Percentiles rank a stretch among this genome's conserved stretches.
Conservation (phyloP, 148 eudicot genomes). For the Vaccinium corymbosum region DNA sequence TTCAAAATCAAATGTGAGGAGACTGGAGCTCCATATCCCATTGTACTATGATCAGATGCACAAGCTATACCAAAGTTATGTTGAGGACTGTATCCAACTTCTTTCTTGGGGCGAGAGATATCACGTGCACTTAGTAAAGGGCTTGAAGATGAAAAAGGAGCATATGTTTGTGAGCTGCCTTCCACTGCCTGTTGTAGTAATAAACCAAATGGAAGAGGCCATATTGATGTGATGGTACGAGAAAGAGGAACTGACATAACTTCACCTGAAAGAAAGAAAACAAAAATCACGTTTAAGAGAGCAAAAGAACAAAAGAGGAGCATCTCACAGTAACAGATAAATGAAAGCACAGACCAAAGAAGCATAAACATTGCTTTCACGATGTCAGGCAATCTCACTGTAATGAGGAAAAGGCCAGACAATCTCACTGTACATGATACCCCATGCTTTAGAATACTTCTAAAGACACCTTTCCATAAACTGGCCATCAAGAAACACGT, state of each 20-base stretch:
- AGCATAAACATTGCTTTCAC: background rate
- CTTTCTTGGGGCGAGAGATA: slow-evolving; percentile 53
- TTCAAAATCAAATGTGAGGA: slow-evolving; percentile 82
- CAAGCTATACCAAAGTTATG: slow-evolving; percentile 25
- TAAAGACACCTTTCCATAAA: background rate
- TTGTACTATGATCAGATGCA: slow-evolving; percentile 35
- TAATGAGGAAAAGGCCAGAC: background rate
- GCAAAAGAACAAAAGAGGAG: background rate
- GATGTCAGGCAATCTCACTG: background rate
- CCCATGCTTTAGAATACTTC: background rate
- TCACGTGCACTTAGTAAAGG: slow-evolving; percentile 53
- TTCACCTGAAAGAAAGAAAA: slow-evolving; percentile 56
- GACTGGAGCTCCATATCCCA: slow-evolving; percentile 44
- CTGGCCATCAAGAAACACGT: background rate
- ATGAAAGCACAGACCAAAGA: background rate
- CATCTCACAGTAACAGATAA: background rate
- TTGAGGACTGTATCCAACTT: slow-evolving; percentile 59
- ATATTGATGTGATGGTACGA: slow-evolving; percentile 68
- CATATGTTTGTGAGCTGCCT: slow-evolving; percentile 39
- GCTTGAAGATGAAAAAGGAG: slow-evolving; percentile 46
- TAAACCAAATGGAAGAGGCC: slow-evolving; percentile 95
- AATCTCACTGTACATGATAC: background rate
- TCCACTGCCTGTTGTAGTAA: slow-evolving; percentile 78
- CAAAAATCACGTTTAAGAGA: background rate
- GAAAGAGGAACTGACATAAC: slow-evolving; percentile 69